Base-by-base conservation (phyloP, 768 basidiomycete species). In the Tulasnella sp. region DNA sequence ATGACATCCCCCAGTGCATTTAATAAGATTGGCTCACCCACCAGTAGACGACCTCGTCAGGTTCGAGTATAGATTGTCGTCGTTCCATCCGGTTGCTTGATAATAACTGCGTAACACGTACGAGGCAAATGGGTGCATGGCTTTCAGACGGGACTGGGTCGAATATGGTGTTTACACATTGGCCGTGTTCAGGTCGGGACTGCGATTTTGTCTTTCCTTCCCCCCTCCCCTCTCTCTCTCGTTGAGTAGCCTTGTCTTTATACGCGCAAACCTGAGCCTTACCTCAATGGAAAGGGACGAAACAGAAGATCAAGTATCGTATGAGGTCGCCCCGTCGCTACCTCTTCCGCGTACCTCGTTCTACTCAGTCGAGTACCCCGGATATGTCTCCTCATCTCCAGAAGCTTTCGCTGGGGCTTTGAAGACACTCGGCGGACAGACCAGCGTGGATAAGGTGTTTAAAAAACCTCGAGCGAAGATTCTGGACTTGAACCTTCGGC, bases 21-120 rank as follows among this genome's bases (percentile, higher is more conserved):
- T 48, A 7, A 42, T 31, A 21, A 24, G 56, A 58, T n/a, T 17
- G 22, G 22, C 19, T 41, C 15, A 65, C 69, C 30, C 60, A 94
- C 92, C 87, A 72, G 80, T 84, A 1, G 92, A 94, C 34, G 91
- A 87, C 56, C 89, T 81, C 0, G 91, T 96, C 45, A 98, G 66
- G 64, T 93, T 90, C 2, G 86, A 81, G 67, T 90, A 97, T 21
- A 94, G 75, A 66, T 94, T 94, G 71, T 97, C 93, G 68, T 94
- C 90, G 66, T 92, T 92, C 94, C 94, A 98, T 62, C 90, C 88
- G 30, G 91, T 96, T n/a, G 82, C 83, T 64, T 80, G 79, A 75
- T 91, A 92, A 71, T 94, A 97, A 69, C 78, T 84, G 63, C 86
- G 84, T 38, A 97, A 76, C 59, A 97, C 85, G 73, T 91, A 89